phyloP scores from a whole-genome alignment of 1,284 basidiomycete species.

The Ceraceosorus guamensis region DNA sequence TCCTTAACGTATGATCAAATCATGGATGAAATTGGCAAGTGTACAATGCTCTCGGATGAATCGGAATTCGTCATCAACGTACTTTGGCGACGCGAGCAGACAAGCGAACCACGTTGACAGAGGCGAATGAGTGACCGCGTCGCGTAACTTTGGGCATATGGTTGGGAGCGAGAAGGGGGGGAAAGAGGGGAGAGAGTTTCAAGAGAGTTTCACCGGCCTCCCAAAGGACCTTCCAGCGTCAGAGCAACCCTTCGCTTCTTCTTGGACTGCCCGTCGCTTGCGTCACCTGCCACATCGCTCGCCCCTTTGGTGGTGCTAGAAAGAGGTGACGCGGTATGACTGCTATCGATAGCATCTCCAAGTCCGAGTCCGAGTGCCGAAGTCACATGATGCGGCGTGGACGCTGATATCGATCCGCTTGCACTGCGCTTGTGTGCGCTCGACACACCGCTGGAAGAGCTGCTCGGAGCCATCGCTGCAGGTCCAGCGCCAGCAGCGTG shows the following conservation, averaged over 20 bases:
- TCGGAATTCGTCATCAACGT: too few species aligned
- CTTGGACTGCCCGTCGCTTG: conserved; percentile 65
- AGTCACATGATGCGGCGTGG: conserved; percentile 49
- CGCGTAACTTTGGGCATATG: too few species aligned
- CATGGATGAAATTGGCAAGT: too few species aligned
- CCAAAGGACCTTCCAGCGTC: conserved; percentile 53
- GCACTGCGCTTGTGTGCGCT: background rate
- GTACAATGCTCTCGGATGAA: too few species aligned
- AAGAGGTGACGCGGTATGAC: conserved; percentile 34
- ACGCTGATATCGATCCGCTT: conserved; percentile 25
- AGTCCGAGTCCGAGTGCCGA: conserved; percentile 53
- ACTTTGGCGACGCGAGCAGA: too few species aligned
- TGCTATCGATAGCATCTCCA: conserved; percentile 17
- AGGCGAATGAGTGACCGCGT: too few species aligned
- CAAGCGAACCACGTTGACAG: too few species aligned
- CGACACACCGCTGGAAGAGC: conserved; percentile 13
- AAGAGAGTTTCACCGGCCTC: too few species aligned
- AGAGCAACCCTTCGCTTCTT: conserved; percentile 80
- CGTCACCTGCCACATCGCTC: too few species aligned
- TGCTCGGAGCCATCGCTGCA: conserved; percentile 15
- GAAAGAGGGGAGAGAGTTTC: conserved; percentile 4
- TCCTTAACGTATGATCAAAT: too few species aligned
- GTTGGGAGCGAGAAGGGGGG: background rate
- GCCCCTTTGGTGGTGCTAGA: conserved; percentile 36
- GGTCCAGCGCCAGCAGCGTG: conserved; percentile 13